phyloP scores from a whole-genome alignment of 257 asterid genomes.

The Primulina tabacum region DNA sequence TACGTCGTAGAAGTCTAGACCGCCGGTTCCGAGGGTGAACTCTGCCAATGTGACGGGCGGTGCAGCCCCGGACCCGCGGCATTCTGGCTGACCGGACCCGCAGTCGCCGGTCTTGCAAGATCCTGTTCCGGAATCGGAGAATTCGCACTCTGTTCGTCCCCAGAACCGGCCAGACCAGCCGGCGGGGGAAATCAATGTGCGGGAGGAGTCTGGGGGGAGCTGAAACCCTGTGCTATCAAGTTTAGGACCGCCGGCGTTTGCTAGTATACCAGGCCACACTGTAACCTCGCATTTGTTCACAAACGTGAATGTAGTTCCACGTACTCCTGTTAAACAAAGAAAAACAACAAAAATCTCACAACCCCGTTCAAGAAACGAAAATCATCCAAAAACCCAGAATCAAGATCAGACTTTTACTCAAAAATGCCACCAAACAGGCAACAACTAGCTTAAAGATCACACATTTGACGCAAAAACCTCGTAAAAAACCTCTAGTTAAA shows the following conservation, averaged over 20 bases:
- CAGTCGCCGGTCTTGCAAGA: constrained; percentile 48
- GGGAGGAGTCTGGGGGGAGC: constrained; percentile 41
- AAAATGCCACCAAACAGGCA: no score
- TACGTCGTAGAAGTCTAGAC: constrained; percentile 53
- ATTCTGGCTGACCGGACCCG: constrained; percentile 44
- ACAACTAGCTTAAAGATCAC: neutral
- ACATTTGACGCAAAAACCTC: neutral
- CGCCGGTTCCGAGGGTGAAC: constrained; percentile 48
- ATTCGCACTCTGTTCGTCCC: constrained; percentile 46
- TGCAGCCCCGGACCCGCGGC: constrained; percentile 55
- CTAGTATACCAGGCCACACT: constrained; percentile 58
- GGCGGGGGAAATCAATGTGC: constrained; percentile 41
- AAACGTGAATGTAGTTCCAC: constrained; percentile 51
- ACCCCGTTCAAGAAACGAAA: neutral
- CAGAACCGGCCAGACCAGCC: constrained; percentile 65
- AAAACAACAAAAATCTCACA: neutral
- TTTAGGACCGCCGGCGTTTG: constrained; percentile 49
- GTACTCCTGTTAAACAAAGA: constrained; percentile 31
- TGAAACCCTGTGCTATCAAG: constrained; percentile 56
- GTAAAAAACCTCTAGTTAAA: no score
- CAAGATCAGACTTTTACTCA: neutral
- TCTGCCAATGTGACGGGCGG: constrained; percentile 60
- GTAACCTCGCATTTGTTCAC: constrained; percentile 50
- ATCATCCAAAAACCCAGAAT: neutral
- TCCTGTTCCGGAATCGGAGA: constrained; percentile 44